A percentile compares a stretch with the other conserved stretches of the same genome.
These are phyloP conservation scores for Exophiala dermatitidis DNA, from an alignment of 2,329 filamentous ascomycete genomes.

Conservation along the genomic window DNA sequence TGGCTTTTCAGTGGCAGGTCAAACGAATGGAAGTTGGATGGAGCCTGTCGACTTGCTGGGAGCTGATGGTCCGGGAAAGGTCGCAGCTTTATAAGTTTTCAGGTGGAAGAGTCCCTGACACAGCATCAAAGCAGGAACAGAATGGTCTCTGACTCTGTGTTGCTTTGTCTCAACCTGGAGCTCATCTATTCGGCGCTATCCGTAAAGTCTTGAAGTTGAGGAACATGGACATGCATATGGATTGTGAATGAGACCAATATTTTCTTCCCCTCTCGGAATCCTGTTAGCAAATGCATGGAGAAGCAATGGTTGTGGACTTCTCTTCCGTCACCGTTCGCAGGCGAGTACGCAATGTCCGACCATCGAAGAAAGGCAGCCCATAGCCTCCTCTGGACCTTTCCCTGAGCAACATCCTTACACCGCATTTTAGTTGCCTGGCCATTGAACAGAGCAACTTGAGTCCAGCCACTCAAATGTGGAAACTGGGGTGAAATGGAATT, in stretches of 20 bases:
- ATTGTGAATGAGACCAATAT: not conserved
- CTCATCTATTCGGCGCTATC: not conserved
- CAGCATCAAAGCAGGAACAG: not conserved
- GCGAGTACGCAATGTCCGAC: not conserved
- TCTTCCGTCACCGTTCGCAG: not conserved
- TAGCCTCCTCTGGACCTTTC: not conserved
- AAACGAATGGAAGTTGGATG: conserved; percentile 1
- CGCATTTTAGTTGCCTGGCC: not conserved
- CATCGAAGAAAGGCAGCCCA: not conserved
- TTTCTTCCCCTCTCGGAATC: not conserved
- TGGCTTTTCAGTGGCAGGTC: not conserved
- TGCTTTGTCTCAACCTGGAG: not conserved
- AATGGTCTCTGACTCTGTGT: not conserved
- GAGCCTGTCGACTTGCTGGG: not conserved
- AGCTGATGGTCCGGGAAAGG: not conserved
- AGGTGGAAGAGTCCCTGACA: not conserved
- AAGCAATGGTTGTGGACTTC: not conserved
- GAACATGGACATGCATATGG: not conserved
- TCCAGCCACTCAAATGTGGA: not conserved
- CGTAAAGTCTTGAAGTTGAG: not conserved
- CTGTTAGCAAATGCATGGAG: no score
- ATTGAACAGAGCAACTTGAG: not conserved
- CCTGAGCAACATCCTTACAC: not conserved
- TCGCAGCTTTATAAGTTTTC: not conserved
- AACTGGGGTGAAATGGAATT: not conserved